phyloP scores from a whole-genome alignment of 495 filamentous ascomycete species.

The Apodospora peruviana region DNA sequence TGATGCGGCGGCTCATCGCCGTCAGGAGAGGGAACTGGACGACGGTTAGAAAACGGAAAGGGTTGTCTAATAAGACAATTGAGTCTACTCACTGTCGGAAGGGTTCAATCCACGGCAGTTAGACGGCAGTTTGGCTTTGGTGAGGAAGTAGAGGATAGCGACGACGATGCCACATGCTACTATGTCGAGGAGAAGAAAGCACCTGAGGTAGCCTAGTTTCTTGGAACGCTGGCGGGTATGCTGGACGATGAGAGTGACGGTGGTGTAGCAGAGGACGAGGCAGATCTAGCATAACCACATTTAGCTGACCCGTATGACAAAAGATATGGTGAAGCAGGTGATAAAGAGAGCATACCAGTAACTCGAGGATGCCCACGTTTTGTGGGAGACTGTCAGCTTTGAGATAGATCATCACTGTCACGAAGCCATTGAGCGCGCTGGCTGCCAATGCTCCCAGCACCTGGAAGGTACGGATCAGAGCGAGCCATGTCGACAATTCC shows the following conservation, averaged over 20 bases:
- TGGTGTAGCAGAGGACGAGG: constrained; percentile 27
- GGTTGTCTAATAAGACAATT: too few relatives aligned
- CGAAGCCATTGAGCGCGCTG: constrained; percentile 31
- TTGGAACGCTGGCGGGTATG: constrained; percentile 22
- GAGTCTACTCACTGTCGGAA: too few relatives aligned
- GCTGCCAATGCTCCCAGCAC: constrained; percentile 21
- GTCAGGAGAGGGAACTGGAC: too few relatives aligned
- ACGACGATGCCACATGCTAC: constrained; percentile 21
- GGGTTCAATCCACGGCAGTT: constrained; percentile 30
- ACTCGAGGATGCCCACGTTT: constrained; percentile 26
- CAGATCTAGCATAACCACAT: constrained; percentile 20
- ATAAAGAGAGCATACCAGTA: constrained; percentile 33
- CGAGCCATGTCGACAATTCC: constrained; percentile 28
- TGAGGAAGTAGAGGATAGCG: constrained; percentile 27
- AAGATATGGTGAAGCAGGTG: too few relatives aligned
- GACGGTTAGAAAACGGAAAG: too few relatives aligned
- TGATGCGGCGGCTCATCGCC: background rate
- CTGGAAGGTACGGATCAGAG: constrained; percentile 26
- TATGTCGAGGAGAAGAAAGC: constrained; percentile 25
- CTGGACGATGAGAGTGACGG: constrained; percentile 25
- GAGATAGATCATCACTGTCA: constrained; percentile 24
- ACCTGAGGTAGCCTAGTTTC: constrained; percentile 17
- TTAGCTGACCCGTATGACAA: too few relatives aligned
- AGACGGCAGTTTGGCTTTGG: constrained; percentile 26
- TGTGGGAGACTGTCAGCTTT: constrained; percentile 20